Evolutionary conservation across 1,284 basidiomycete species (phyloP), one percentile per base, ranked within the genome.

Genomic region (Leccinum brunneo-olivaceum): DNA sequence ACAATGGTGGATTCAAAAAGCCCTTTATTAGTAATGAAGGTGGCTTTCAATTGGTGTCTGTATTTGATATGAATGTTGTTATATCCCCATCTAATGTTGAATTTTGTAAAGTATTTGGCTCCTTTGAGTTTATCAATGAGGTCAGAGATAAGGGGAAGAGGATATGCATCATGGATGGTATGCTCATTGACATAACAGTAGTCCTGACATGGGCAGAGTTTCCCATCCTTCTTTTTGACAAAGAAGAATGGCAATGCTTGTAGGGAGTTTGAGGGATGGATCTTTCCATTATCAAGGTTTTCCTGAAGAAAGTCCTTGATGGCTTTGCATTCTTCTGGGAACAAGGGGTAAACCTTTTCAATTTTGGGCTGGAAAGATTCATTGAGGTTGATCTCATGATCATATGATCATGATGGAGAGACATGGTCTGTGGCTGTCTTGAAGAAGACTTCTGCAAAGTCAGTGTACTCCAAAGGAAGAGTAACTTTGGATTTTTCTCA

Each of bases 1-100:
- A 71, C 68, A 2, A 72, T 64, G 0, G 53, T 28, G 10, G 57
- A 66, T 50, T 71, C 56, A 34, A 58, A 50, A 5, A 46, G 34
- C 0, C 41, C 39, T 5, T 9, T 2, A 3, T 47, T 39, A 0
- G 40, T 50, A 0, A 18, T 8, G 11, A 48, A 61, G 0, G 38
- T 8, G 0, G 33, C 36, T 6, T 44, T 45, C 35, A 56, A 23
- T 47, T 40, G 14, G 55, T 53, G 43, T 57, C 58, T 6, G 57
- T 48, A 43, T 55, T 65, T 25, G 51, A 49, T 49, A 0, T 3
- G 12, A 0, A 49, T 18, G 11, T 49, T 49, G 21, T 49, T 47
- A 3, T 47, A 44, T 0, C 36, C 42, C 41, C 41, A 49, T 11
- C 16, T 1, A 0, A 48, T 7, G 1, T 49, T 10, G 0, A 49